Evolutionary conservation across 23 red algal genomes (phyloP), one percentile per base, ranked within the genome.

Genomic region (Pyropia yezoensis): DNA sequence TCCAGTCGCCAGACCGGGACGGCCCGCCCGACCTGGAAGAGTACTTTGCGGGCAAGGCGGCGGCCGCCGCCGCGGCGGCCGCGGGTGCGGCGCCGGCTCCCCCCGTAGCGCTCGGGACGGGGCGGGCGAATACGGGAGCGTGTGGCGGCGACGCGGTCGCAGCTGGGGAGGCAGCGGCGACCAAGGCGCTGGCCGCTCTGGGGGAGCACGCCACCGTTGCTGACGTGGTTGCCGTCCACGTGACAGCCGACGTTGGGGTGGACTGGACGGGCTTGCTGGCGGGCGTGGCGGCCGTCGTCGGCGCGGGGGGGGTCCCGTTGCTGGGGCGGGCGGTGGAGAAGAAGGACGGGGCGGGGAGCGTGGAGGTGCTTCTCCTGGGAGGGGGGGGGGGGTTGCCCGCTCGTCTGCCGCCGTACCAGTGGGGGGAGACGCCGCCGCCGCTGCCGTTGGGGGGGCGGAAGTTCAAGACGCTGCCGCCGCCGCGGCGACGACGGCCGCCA

Each of bases 1-100:
- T 88, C 26, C 72, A 78, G 12, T 25, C 21, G 14, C 83, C 83
- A 23, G 65, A 78, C 52, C 45, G 63, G 12, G 83, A 88, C 14
- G 83, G 83, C 39, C 83, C 83, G 11, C 83, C 83, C 8, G 83
- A 74, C 17, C 74, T 88, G 3, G 64, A 77, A 34, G 70, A 49
- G 25, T 78, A 66, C 55, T 88, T 78, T 61, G 57, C 27, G 62
- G 63, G 55, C 54, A 30, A 25, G 23, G 57, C 12, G 22, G 51
- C 26, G 39, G 64, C 25, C 23, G 34, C 51, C 49, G 60, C 57
- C 49, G 80, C 45, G 52, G 47, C 54, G 39, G 25, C 12, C 70
- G 80, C 15, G 14, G 34, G 14, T 60, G 69, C 15, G 55, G 74
- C 61, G 61, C 56, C 33, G n/a, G 69, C 22, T 49, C 49, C 23